Evolutionary conservation across 495 filamentous ascomycete species (phyloP), one percentile per base, ranked within the genome.

Genomic region (Penicillium pulvis): DNA sequence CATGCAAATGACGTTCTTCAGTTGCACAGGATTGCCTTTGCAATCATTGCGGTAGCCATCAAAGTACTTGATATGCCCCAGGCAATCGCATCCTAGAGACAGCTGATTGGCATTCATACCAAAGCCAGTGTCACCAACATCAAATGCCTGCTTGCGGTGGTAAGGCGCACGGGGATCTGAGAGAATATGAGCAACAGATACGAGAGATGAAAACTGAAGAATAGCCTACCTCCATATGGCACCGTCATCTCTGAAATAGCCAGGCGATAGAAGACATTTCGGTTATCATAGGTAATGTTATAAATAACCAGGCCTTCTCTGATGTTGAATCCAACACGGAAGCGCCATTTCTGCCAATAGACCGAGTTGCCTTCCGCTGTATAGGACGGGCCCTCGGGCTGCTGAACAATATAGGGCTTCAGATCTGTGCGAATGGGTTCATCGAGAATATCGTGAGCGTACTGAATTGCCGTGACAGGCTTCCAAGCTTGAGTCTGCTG

Each of bases 321-420:
- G 51, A 78, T 77, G 46, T 87, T 89, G 67, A 87, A 89, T 6
- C 83, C 84, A 10, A 90, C 77, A 20, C 85, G 75, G 69, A 89
- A 86, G 8, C 77, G 73, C 86, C 86, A 89, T 59, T 88, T 88
- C 69, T 89, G 86, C 86, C 86, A 89, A 42, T 85, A 76, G 19
- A 81, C 69, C 16, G 74, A 74, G 57, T 80, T 76, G 17, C 81
- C 83, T 16, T 75, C 75, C 23, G 68, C 72, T 1, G 69, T 72
- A 69, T 92, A 94, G 16, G 87, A 90, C 12, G 85, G 83, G 2
- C 90, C 91, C 59, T 93, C 83, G 1, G 90, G 90, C 62, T 94
- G 90, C 43, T 86, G 74, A 0, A 93, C 84, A 47, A 87, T 86
- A 53, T 92, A 77, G 2, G 90, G 90, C 71, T 92, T 93, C 50